These are phyloP conservation scores for Amphicarpaea edgeworthii DNA, from an alignment of 306 rosid species.

Conservation along the genomic window DNA sequence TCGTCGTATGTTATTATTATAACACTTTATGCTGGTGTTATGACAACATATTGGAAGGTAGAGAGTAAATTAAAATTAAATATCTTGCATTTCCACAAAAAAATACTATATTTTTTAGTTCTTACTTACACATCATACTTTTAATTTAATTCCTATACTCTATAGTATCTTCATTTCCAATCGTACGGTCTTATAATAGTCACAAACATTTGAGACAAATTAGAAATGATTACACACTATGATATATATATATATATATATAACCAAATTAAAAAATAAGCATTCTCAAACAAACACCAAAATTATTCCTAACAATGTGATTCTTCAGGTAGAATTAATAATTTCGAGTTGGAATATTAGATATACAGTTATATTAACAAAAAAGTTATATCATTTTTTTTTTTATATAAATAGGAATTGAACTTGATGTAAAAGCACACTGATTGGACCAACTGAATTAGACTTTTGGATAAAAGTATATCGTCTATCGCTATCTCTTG, in stretches of 20 bases:
- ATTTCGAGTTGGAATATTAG: too few relatives aligned
- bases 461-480: too few relatives aligned
- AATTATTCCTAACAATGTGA: too few relatives aligned
- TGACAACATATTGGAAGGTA: neutral
- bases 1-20: slow-evolving; percentile 8
- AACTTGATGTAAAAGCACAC: too few relatives aligned
- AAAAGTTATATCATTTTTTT: too few relatives aligned
- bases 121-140: neutral
- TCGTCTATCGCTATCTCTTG: too few relatives aligned
- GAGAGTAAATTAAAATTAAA: neutral
- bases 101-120: neutral
- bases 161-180: neutral
- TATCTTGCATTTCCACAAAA: neutral
- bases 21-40: neutral
- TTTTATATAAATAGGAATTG: too few relatives aligned
- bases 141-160: neutral
- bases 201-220: neutral
- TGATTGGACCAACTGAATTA: too few relatives aligned
- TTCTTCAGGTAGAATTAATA: too few relatives aligned
- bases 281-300: neutral
- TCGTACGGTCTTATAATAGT: neutral
- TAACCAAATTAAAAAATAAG: neutral
- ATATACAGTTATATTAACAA: too few relatives aligned
- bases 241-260: neutral
- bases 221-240: neutral